Percentiles rank a stretch among this genome's conserved stretches.
Evolutionary conservation across 768 basidiomycete species (phyloP).

Genomic region (Hygrophorus russula): DNA sequence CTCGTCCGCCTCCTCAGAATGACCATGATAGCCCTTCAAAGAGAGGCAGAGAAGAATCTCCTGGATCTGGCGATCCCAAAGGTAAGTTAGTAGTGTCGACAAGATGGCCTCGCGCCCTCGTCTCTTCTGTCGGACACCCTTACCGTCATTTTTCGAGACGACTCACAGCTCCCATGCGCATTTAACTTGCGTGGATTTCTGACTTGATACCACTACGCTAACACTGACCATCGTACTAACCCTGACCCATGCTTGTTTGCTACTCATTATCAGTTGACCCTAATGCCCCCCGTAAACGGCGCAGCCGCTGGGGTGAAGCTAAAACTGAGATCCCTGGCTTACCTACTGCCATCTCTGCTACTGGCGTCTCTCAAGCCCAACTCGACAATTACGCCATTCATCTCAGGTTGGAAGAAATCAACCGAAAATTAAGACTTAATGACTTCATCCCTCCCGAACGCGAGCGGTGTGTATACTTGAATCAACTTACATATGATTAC

Average conservation of each 20-base stretch:
- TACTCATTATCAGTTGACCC: constrained; percentile 53
- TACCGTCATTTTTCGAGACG: constrained; percentile 12
- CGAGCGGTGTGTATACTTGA: constrained; percentile 52
- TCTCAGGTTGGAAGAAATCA: constrained; percentile 93
- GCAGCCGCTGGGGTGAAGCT: constrained; percentile 95
- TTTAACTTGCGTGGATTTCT: constrained; percentile 11
- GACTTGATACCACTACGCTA: constrained; percentile 23
- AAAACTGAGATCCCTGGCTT: constrained; percentile 86
- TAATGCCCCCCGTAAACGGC: constrained; percentile 86
- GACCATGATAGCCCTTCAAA: constrained; percentile 46
- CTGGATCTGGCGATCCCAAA: constrained; percentile 47
- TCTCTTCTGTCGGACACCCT: constrained; percentile 12
- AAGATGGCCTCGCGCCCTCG: constrained; percentile 7
- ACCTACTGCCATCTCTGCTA: constrained; percentile 87
- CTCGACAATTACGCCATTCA: constrained; percentile 98
- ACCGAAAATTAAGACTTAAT: constrained; percentile 85
- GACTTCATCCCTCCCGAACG: constrained; percentile 94
- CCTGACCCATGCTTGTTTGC: constrained; percentile 29
- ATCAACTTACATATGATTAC: constrained; percentile 7
- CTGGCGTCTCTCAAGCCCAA: constrained; percentile 90
- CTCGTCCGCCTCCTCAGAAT: constrained; percentile 43
- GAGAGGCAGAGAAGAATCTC: constrained; percentile 60
- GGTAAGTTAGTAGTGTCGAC: constrained; percentile 47
- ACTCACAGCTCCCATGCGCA: constrained; percentile 8
- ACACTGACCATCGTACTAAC: constrained; percentile 52